Conservation (phyloP, 2,329 filamentous ascomycete genomes). For the Ophiostoma himal-ulmi region DNA sequence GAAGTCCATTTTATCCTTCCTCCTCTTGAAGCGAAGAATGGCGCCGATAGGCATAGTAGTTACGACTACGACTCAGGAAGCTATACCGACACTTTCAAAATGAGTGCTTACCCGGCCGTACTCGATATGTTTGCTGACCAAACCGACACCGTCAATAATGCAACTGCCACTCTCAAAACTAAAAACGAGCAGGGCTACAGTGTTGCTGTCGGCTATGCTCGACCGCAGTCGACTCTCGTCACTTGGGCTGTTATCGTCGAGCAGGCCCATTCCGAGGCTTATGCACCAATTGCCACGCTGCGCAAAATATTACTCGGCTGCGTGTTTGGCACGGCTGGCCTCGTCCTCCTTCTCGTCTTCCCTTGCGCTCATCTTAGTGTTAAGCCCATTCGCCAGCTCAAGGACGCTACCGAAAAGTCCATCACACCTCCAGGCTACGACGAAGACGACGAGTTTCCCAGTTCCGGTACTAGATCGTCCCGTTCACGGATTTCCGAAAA, state of each 20-base stretch:
- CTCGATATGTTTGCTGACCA: constrained; percentile 52
- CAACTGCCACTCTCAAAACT: constrained; percentile 62
- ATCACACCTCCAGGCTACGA: constrained; percentile 60
- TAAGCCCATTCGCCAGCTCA: constrained; percentile 69
- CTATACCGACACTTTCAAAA: constrained; percentile 49
- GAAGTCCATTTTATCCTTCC: constrained; percentile 57
- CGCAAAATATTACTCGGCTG: constrained; percentile 75
- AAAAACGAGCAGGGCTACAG: constrained; percentile 62
- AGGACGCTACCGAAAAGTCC: constrained; percentile 67
- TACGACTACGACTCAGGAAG: constrained; percentile 40
- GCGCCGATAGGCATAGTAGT: constrained; percentile 45
- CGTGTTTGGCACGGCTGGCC: constrained; percentile 74
- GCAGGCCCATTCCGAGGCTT: constrained; percentile 67
- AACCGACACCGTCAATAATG: constrained; percentile 54
- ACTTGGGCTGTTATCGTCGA: constrained; percentile 83
- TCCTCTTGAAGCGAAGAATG: constrained; percentile 36
- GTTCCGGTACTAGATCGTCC: constrained; percentile 39
- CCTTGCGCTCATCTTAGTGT: constrained; percentile 79
- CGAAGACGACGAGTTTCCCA: constrained; percentile 45
- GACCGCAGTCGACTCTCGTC: constrained; percentile 60
- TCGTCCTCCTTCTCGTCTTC: constrained; percentile 64
- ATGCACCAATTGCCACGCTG: constrained; percentile 66
- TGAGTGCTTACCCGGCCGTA: constrained; percentile 58
- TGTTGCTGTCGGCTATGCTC: constrained; percentile 77
- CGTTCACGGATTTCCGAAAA: constrained; percentile 42